Percentiles rank a stretch among this genome's conserved stretches.
These are phyloP conservation scores for Mycena maculata DNA, from an alignment of 768 basidiomycete species.

Conservation along the genomic window DNA sequence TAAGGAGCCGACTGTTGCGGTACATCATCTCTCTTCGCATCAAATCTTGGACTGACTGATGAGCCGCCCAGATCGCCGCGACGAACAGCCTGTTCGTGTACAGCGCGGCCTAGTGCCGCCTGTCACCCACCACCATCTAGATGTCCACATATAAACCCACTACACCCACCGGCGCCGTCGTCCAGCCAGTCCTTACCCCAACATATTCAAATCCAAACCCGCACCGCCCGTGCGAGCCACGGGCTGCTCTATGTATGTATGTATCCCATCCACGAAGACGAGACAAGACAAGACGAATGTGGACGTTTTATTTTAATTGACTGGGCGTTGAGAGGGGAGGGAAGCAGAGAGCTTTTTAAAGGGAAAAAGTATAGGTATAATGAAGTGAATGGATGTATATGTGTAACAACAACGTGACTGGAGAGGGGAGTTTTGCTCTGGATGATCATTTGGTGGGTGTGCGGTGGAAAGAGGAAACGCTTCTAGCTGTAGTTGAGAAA, in stretches of 20 bases:
- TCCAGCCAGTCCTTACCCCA: too few species aligned
- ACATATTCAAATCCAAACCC: too few species aligned
- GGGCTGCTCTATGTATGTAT: constrained; percentile 3
- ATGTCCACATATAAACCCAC: neutral
- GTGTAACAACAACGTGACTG: too few species aligned
- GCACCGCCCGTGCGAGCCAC: neutral
- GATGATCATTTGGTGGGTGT: too few species aligned
- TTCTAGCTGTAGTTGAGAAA: too few species aligned
- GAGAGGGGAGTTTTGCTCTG: too few species aligned
- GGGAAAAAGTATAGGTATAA: constrained; percentile 5
- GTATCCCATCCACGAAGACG: too few species aligned
- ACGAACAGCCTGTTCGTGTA: constrained; percentile 96
- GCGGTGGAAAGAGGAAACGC: too few species aligned
- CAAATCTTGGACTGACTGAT: constrained; percentile 4
- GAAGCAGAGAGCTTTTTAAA: neutral
- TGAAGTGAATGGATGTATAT: neutral
- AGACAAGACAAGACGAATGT: neutral
- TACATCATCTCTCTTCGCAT: constrained; percentile 52
- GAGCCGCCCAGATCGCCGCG: constrained; percentile 80
- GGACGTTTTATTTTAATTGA: too few species aligned
- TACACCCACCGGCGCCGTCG: neutral
- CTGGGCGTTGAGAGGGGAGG: too few species aligned
- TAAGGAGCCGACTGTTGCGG: constrained; percentile 96
- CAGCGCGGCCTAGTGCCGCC: constrained; percentile 63
- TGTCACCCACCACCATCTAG: neutral